Evolutionary conservation across 2,329 filamentous ascomycete genomes (phyloP).

Genomic region (Scolecobasidium constrictum): DNA sequence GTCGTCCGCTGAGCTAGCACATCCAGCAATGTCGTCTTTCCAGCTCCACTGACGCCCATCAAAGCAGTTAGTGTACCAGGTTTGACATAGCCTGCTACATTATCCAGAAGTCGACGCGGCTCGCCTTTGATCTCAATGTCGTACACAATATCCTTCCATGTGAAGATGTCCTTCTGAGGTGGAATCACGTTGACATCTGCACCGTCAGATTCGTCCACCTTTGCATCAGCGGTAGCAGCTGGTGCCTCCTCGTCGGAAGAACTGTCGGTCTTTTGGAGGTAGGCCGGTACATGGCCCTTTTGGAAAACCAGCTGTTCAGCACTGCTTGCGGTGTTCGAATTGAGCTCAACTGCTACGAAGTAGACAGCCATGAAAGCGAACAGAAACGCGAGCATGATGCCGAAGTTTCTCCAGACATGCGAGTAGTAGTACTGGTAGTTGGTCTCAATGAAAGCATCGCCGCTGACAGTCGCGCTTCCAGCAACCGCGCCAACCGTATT

Average conservation of each 20-base stretch:
- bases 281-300: constrained; percentile 63
- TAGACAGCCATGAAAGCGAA: constrained; percentile 54
- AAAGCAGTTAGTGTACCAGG: constrained; percentile 42
- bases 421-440: constrained; percentile 44
- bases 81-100: constrained; percentile 44
- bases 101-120: constrained; percentile 38
- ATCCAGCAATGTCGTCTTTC: constrained; percentile 75
- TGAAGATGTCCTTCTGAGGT: constrained; percentile 25
- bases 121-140: constrained; percentile 42
- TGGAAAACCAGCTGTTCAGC: constrained; percentile 49
- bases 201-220: constrained; percentile 41
- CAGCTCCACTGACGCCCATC: constrained; percentile 59
- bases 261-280: constrained; percentile 28
- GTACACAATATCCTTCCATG: constrained; percentile 46
- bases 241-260: constrained; percentile 54
- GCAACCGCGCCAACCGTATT: constrained; percentile 46
- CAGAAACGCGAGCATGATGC: constrained; percentile 42
- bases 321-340: constrained; percentile 50
- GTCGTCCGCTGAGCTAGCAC: constrained; percentile 63
- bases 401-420: constrained; percentile 52
- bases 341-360: constrained; percentile 52
- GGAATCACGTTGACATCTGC: constrained; percentile 13
- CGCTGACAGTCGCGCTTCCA: constrained; percentile 41
- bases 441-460: constrained; percentile 44
- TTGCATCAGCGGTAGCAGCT: no score